Base-by-base conservation (phyloP, 2,329 filamentous ascomycete genomes). In the Neofusicoccum parvum region DNA sequence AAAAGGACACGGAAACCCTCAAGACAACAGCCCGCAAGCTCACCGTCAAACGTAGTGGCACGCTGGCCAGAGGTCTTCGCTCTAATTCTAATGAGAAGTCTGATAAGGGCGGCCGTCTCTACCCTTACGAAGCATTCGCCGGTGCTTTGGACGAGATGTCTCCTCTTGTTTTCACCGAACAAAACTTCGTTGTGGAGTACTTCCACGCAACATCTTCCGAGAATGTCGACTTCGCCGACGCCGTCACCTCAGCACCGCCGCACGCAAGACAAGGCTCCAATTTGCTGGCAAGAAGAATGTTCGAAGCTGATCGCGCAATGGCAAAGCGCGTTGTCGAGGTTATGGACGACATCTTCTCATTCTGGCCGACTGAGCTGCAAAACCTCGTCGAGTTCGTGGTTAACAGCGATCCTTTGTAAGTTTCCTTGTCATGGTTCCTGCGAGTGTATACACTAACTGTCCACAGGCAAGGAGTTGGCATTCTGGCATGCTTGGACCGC, bases 131-230 rank as follows among this genome's bases (percentile, higher is more conserved):
- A 77, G 88, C 92, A 2, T 97, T 98, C 77, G 84, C 87, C 0
- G 89, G 88, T 43, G 88, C 92, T 12, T 80, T 97, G 67, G 90
- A 95, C 65, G 92, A 97, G 72, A 87, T 95, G 69, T 81, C 94
- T 50, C 92, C 90, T 5, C 84, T 96, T 65, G 88, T 97, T 66
- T 89, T 92, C 70, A 94, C 94, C 76, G 95, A 99, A 79, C 94
- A 99, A 76, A 98, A 97, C 75, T 99, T 98, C 74, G 84, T 97
- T 56, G 89, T 97, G n/a, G 92, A 96, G 71, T 95, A 97, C 77
- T 98, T 98, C 85, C 94, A 98, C 72, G 88, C 95, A 32, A 92
- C 90, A n/a, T 96, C 92, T 1, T 83, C 94, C 34, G 90, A 93
- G 72, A 89, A 88, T 41, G 80, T 86, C 15, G 94, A 97, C 74